Percentiles rank a stretch among this genome's conserved stretches.
Conservation (phyloP, 2,329 filamentous ascomycete species). For the Aspergillus phoenicis region DNA sequence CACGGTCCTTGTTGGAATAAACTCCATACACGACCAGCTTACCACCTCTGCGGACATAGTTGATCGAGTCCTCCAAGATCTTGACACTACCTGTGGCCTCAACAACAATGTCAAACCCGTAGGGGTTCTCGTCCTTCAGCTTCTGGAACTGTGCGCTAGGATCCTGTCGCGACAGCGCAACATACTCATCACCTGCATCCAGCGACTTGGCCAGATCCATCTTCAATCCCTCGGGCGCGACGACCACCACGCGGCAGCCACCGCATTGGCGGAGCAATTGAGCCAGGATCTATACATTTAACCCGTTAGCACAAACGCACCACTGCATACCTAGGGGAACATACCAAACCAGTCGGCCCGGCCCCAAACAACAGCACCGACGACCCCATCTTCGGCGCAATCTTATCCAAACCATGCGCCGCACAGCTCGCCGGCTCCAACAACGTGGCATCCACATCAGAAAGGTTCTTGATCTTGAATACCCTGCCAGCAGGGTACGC, state of each 20-base stretch:
- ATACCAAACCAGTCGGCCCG: conserved; percentile 66
- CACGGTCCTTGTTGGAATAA: conserved; percentile 63
- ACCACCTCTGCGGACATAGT: conserved; percentile 71
- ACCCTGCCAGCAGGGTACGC: conserved; percentile 58
- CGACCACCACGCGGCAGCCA: conserved; percentile 69
- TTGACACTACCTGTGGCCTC: conserved; percentile 70
- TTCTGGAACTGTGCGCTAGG: conserved; percentile 62
- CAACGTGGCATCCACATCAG: conserved; percentile 68
- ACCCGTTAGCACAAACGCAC: conserved; percentile 56
- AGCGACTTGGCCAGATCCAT: conserved; percentile 65
- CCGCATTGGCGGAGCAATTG: conserved; percentile 67
- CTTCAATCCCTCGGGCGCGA: conserved; percentile 69
- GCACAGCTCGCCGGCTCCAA: conserved; percentile 72
- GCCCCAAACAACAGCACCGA: conserved; percentile 70
- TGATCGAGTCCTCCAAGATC: conserved; percentile 70
- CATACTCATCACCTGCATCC: conserved; percentile 51
- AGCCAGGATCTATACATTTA: conserved; percentile 54
- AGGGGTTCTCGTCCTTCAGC: conserved; percentile 66
- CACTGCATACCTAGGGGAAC: conserved; percentile 66
- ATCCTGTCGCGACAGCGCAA: conserved; percentile 52
- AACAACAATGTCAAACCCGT: conserved; percentile 73
- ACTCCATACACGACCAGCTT: conserved; percentile 74
- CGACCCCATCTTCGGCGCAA: conserved; percentile 65
- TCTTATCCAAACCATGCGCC: conserved; percentile 70
- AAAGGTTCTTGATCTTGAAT: conserved; percentile 68